These are phyloP conservation scores for Boletellus sp. DNA, from an alignment of 768 basidiomycete genomes.

Conservation along the genomic window DNA sequence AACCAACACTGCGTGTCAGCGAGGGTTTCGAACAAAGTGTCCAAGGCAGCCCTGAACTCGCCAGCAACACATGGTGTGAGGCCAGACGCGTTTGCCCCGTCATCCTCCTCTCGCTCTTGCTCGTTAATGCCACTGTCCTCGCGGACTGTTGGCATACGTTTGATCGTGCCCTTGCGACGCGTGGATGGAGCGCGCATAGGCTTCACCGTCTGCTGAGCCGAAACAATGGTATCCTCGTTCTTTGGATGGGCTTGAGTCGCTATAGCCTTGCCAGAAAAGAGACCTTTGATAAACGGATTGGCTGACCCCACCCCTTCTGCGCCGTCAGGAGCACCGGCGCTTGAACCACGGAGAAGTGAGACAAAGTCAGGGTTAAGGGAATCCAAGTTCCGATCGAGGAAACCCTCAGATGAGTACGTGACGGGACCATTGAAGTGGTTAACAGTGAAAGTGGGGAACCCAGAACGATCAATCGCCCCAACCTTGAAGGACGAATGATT, in stretches of 20 bases:
- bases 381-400: slow-evolving; percentile 86
- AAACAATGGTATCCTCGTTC: slow-evolving; percentile 93
- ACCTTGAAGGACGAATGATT: slow-evolving; percentile 91
- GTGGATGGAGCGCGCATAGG: slow-evolving; percentile 94
- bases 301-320: slow-evolving; percentile 73
- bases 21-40: slow-evolving; percentile 82
- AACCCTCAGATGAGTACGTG: slow-evolving; percentile 86
- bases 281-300: slow-evolving; percentile 87
- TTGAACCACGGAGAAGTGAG: slow-evolving; percentile 72
- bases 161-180: slow-evolving; percentile 71
- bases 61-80: slow-evolving; percentile 74
- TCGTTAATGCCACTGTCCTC: slow-evolving; percentile 29
- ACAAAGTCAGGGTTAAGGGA: slow-evolving; percentile 92
- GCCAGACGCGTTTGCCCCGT: slow-evolving; percentile 30
- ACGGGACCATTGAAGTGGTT: slow-evolving; percentile 91
- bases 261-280: slow-evolving; percentile 87
- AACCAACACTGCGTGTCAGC: slow-evolving; percentile 90
- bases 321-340: slow-evolving; percentile 34
- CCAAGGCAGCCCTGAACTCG: slow-evolving; percentile 81
- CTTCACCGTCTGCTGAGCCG: slow-evolving; percentile 89
- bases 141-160: slow-evolving; percentile 44
- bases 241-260: slow-evolving; percentile 89
- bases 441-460: slow-evolving; percentile 84
- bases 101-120: slow-evolving; percentile 50
- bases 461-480: slow-evolving; percentile 68